These are phyloP conservation scores for Mortierella hygrophila DNA, from an alignment of 192 early-diverging fungal genomes.

Conservation along the genomic window DNA sequence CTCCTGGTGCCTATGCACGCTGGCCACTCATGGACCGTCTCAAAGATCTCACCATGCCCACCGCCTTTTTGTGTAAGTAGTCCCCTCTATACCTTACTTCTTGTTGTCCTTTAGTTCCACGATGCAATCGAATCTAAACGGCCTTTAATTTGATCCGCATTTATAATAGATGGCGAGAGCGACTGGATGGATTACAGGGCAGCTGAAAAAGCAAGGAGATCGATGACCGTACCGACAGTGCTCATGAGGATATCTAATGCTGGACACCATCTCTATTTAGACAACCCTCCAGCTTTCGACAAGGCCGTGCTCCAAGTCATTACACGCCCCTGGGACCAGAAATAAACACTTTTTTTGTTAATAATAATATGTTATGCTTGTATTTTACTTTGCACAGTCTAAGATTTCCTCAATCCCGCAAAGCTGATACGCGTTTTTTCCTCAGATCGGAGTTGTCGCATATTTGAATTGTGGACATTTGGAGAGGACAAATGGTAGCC, in stretches of 20 bases:
- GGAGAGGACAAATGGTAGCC: too few species aligned
- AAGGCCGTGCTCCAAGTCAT: conserved; percentile 59
- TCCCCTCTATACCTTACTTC: neutral
- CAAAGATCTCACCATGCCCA: conserved; percentile 74
- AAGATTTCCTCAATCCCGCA: too few species aligned
- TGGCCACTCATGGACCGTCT: conserved; percentile 79
- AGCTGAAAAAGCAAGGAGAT: conserved; percentile 71
- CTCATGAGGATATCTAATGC: conserved; percentile 65
- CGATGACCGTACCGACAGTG: conserved; percentile 66
- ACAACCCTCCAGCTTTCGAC: conserved; percentile 85
- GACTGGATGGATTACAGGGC: conserved; percentile 94
- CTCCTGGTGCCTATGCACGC: conserved; percentile 87
- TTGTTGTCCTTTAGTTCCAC: neutral
- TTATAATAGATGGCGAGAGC: conserved; percentile 68
- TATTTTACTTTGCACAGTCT: too few species aligned
- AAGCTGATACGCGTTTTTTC: too few species aligned
- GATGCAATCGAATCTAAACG: neutral
- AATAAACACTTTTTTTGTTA: neutral
- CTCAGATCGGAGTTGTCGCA: too few species aligned
- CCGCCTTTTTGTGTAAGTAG: conserved; percentile 73
- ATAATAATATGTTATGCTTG: neutral
- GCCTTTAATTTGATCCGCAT: neutral
- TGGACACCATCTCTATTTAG: conserved; percentile 91
- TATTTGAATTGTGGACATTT: too few species aligned
- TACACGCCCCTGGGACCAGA: conserved; percentile 59